These are phyloP conservation scores for Vigna mungo DNA, from an alignment of 306 rosid species.

Conservation along the genomic window DNA sequence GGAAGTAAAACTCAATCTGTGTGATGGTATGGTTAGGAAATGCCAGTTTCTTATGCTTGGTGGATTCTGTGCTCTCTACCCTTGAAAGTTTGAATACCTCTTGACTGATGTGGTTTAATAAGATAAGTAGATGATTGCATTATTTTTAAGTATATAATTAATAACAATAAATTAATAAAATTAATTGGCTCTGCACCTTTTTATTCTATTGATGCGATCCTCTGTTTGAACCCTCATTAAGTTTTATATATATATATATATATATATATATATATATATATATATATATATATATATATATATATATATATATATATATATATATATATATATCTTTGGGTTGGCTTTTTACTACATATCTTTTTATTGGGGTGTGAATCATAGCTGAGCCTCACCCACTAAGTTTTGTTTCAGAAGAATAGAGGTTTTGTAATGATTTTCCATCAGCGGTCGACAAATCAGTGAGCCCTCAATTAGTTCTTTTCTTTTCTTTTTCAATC, in stretches of 20 bases:
- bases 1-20: too few relatives aligned
- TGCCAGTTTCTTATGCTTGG: background rate
- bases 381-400: slow-evolving; percentile 52
- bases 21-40: background rate
- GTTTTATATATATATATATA: too few relatives aligned
- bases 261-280: too few relatives aligned
- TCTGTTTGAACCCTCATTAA: background rate
- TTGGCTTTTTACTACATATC: background rate
- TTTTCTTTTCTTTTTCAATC: slow-evolving; percentile 8
- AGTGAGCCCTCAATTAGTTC: slow-evolving; percentile 17
- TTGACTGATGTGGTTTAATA: background rate
- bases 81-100: background rate
- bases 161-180: background rate
- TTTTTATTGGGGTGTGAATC: slow-evolving; percentile 26
- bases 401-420: slow-evolving; percentile 44
- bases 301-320: too few relatives aligned
- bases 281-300: too few relatives aligned
- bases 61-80: background rate
- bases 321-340: background rate
- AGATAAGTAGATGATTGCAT: background rate
- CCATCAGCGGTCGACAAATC: slow-evolving; percentile 40
- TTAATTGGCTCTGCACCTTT: background rate
- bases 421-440: slow-evolving; percentile 17
- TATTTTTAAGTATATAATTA: background rate
- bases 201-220: background rate